Evolutionary conservation across 768 basidiomycete genomes (phyloP), one percentile per base, ranked within the genome.

Genomic region (Mycena venus): DNA sequence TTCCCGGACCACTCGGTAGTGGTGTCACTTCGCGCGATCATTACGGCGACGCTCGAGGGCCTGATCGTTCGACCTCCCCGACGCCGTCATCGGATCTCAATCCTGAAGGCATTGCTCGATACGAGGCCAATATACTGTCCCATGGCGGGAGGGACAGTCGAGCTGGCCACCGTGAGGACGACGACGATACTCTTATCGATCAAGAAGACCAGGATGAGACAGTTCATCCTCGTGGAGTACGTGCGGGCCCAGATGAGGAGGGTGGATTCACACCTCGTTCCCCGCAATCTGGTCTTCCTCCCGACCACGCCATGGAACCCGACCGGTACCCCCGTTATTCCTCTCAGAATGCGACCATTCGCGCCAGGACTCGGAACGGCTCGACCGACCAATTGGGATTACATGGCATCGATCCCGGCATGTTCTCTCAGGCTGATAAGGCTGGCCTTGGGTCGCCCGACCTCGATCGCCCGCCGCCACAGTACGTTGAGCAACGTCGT

Each of bases 261-360:
- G 89, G 87, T 27, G 85, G 86, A 8, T 92, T 88, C 75, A 95
- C 93, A 0, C 93, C 93, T 7, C 89, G 92, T 27, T 94, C 93
- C 3, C 92, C 93, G 1, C 89, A 90, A 36, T 87, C 87, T 15
- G 86, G 84, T n/a, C 85, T 94, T 21, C 92, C 93, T 2, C 90
- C 91, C 2, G 79, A 83, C 40, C 82, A 84, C 42, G 49, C 76
- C 21, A 71, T 78, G 42, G 75, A 77, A n/a, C 58, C 73, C 9
- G 80, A 81, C 14, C 77, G 78, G 11, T 82, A 81, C 44, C 69
- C 75, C 27, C 75, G 75, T 60, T 83, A 85, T 68, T 74, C 78
- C 42, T 19, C 79, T 19, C 83, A 85, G 58, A 82, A 79, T 47
- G 74, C 80, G n/a, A 85, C 83, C 15, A 79, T 88, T 42, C 84